Conservation (phyloP, 2,329 filamentous ascomycete genomes). For the Fusarium sp. region DNA sequence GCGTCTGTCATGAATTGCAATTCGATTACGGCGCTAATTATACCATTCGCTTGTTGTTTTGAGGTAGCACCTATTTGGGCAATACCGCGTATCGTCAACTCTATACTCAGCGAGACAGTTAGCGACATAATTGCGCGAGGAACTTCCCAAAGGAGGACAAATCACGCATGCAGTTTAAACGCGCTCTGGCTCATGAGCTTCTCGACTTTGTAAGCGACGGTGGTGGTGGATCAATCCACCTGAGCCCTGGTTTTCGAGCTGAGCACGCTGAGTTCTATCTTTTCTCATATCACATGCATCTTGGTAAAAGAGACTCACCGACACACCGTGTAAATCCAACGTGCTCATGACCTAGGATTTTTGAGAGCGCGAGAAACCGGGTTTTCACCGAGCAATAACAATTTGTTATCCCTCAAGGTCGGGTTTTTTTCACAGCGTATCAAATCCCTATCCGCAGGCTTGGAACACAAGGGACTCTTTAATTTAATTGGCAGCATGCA, state of each 20-base stretch:
- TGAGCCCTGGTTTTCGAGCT: not conserved
- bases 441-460: slow-evolving; percentile 14
- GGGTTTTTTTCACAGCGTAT: slow-evolving; percentile 14
- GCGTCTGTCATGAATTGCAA: slow-evolving; percentile 37
- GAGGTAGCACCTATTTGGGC: slow-evolving; percentile 14
- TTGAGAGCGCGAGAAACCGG: slow-evolving; percentile 42
- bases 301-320: slow-evolving; percentile 22
- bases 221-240: slow-evolving; percentile 15
- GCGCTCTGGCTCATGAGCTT: not conserved
- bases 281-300: slow-evolving; percentile 26
- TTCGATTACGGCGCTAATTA: slow-evolving; percentile 37
- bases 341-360: not conserved
- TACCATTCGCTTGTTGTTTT: slow-evolving; percentile 20
- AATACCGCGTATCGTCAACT: slow-evolving; percentile 22
- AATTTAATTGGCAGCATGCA: slow-evolving; percentile 21
- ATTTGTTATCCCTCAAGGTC: slow-evolving; percentile 6
- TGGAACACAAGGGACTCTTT: not conserved
- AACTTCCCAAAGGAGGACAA: slow-evolving; percentile 36
- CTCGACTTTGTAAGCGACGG: slow-evolving; percentile 9
- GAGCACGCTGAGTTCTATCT: not conserved
- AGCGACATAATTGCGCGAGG: slow-evolving; percentile 34
- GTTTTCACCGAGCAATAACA: slow-evolving; percentile 26
- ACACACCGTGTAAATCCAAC: slow-evolving; percentile 26
- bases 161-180: slow-evolving; percentile 15
- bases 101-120: slow-evolving; percentile 2